These are phyloP conservation scores for Candolleomyces eurysporus DNA, from an alignment of 768 basidiomycete species.

Conservation along the genomic window DNA sequence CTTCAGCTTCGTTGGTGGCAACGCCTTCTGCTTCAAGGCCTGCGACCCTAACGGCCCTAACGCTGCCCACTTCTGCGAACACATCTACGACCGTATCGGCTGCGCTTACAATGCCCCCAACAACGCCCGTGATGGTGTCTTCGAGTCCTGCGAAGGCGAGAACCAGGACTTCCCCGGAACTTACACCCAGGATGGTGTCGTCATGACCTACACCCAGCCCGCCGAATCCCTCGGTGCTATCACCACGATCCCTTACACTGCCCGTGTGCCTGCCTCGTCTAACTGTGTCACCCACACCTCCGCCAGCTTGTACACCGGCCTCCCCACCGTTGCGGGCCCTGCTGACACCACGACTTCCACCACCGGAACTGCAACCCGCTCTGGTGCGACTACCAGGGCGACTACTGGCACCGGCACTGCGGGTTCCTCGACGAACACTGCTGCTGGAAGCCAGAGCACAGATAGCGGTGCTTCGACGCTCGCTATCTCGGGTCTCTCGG, in stretches of 20 bases:
- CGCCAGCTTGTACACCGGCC: constrained; percentile 26
- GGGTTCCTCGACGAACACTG: not conserved
- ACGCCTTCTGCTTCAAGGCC: constrained; percentile 66
- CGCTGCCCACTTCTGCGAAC: constrained; percentile 57
- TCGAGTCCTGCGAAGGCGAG: constrained; percentile 68
- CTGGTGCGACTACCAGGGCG: not conserved
- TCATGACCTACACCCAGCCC: constrained; percentile 38
- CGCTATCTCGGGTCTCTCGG: constrained; percentile 14
- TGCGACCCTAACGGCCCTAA: constrained; percentile 61
- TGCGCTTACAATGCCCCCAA: constrained; percentile 72
- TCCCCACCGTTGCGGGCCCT: constrained; percentile 14
- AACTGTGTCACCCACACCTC: constrained; percentile 31
- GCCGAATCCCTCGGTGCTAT: constrained; percentile 37
- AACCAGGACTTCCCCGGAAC: constrained; percentile 60
- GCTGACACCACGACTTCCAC: not conserved
- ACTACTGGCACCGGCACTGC: not conserved
- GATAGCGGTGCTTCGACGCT: constrained; percentile 11
- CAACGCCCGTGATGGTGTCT: constrained; percentile 53
- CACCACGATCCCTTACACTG: constrained; percentile 33
- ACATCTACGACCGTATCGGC: constrained; percentile 75
- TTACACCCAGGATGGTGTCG: constrained; percentile 35
- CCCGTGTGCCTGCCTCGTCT: constrained; percentile 35
- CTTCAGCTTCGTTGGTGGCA: constrained; percentile 69
- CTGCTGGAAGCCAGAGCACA: constrained; percentile 2
- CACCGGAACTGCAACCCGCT: not conserved